phyloP scores from a whole-genome alignment of 805 yeast species.

The Nakazawaea pomicola region DNA sequence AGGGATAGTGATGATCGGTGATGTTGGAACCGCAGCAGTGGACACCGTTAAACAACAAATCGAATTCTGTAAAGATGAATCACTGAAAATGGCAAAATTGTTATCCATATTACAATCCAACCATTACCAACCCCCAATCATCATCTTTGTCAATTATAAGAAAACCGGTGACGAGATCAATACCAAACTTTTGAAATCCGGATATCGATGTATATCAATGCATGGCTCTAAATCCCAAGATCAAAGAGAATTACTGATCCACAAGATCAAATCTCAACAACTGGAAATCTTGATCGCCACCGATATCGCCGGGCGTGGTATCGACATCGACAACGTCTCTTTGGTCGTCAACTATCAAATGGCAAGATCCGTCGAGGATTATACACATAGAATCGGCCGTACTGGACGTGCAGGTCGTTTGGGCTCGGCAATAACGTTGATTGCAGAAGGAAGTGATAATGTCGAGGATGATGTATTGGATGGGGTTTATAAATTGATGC shows the following conservation, averaged over 20 bases:
- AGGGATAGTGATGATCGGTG: constrained; percentile 62
- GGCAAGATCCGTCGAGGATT: constrained; percentile 73
- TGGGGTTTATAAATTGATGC: constrained; percentile 46
- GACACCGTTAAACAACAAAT: constrained; percentile 70
- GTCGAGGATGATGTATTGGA: constrained; percentile 45
- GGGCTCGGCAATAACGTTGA: constrained; percentile 74
- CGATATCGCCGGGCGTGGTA: constrained; percentile 94
- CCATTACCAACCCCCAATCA: constrained; percentile 50
- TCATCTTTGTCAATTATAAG: constrained; percentile 78
- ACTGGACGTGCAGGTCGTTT: constrained; percentile 90
- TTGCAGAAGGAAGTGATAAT: constrained; percentile 51
- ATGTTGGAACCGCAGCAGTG: constrained; percentile 58
- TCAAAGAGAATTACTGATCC: constrained; percentile 75
- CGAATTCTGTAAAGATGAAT: constrained; percentile 41
- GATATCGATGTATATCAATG: constrained; percentile 52
- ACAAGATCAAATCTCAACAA: constrained; percentile 47
- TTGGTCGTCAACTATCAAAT: constrained; percentile 84
- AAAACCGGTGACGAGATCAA: constrained; percentile 65
- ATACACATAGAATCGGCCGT: constrained; percentile 91
- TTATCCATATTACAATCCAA: constrained; percentile 28
- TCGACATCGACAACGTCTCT: constrained; percentile 84
- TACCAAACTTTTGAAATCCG: constrained; percentile 39
- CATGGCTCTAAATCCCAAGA: constrained; percentile 89
- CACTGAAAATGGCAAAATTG: constrained; percentile 39
- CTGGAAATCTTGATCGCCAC: constrained; percentile 78